These are phyloP conservation scores for Silene uniflora DNA, from an alignment of 148 eudicot species.

Conservation along the genomic window DNA sequence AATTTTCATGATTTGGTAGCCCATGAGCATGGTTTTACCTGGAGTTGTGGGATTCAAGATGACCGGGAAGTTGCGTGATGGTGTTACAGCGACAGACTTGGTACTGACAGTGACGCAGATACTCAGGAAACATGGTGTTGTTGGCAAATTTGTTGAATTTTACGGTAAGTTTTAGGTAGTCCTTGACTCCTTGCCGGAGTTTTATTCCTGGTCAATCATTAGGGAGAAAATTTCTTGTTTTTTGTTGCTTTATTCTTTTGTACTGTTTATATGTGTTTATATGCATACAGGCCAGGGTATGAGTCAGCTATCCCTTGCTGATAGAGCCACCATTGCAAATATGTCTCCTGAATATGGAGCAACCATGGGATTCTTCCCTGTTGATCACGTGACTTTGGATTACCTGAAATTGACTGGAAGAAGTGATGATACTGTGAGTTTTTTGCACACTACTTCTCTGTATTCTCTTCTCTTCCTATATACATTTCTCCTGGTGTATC, in stretches of 20 bases:
- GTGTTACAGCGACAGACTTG: slow-evolving; percentile 98
- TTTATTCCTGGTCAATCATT: not conserved
- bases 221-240: not conserved
- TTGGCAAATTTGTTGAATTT: slow-evolving; percentile 97
- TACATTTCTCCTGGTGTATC: not conserved
- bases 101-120: slow-evolving; percentile 96
- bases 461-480: not conserved
- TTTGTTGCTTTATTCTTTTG: not conserved
- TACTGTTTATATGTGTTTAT: slow-evolving; percentile 2
- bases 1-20: slow-evolving; percentile 68
- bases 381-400: slow-evolving; percentile 85
- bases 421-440: slow-evolving; percentile 84
- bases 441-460: not conserved
- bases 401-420: slow-evolving; percentile 91
- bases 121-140: slow-evolving; percentile 97
- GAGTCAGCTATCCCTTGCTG: slow-evolving; percentile 74
- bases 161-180: slow-evolving; percentile 47
- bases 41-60: slow-evolving; percentile 95
- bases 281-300: slow-evolving; percentile 63
- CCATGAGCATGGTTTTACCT: slow-evolving; percentile 99
- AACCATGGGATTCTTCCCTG: slow-evolving; percentile 99
- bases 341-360: slow-evolving; percentile 99
- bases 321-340: slow-evolving; percentile 97
- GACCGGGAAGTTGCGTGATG: slow-evolving; percentile 72
- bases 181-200: not conserved